Percentiles rank a stretch among this genome's conserved stretches.
Conservation (phyloP, 1,139 yeast genomes). For the Kurtzmaniella quercitrusa region DNA sequence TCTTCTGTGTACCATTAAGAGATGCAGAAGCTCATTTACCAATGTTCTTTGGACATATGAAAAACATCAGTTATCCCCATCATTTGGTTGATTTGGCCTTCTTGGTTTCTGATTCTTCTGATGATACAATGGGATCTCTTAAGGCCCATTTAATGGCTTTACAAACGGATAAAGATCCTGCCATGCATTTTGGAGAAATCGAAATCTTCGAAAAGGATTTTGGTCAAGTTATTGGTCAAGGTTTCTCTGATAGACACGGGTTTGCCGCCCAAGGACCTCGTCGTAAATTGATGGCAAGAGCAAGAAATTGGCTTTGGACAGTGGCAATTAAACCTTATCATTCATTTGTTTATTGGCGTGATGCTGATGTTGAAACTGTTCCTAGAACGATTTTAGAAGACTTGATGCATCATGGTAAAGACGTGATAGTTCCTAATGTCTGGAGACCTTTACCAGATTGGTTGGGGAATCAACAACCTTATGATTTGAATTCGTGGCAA, state of each 20-base stretch:
- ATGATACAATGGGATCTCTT: slow-evolving; percentile 51
- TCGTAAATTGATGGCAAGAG: slow-evolving; percentile 50
- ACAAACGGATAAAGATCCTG: slow-evolving; percentile 38
- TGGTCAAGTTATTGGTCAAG: slow-evolving; percentile 50
- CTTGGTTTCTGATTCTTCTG: slow-evolving; percentile 54
- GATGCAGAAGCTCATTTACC: slow-evolving; percentile 63
- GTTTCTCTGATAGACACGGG: slow-evolving; percentile 50
- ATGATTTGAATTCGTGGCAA: slow-evolving; percentile 88
- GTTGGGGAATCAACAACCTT: slow-evolving; percentile 86
- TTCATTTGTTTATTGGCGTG: slow-evolving; percentile 53
- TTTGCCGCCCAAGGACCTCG: slow-evolving; percentile 54
- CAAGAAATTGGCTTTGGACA: slow-evolving; percentile 52
- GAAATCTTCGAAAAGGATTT: slow-evolving; percentile 53
- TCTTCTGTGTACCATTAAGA: slow-evolving; percentile 56
- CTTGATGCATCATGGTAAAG: slow-evolving; percentile 51
- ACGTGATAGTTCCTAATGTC: slow-evolving; percentile 71
- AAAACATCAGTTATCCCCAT: slow-evolving; percentile 55
- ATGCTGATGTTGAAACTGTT: slow-evolving; percentile 51
- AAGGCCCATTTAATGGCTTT: slow-evolving; percentile 37
- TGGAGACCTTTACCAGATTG: slow-evolving; percentile 92
- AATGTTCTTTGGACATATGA: slow-evolving; percentile 57
- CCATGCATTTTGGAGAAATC: slow-evolving; percentile 50
- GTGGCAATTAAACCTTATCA: slow-evolving; percentile 51
- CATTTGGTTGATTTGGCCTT: slow-evolving; percentile 54
- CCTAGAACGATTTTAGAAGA: slow-evolving; percentile 50